These are phyloP conservation scores for Persicaria tinctoria DNA, from an alignment of 148 eudicot genomes.

Conservation along the genomic window DNA sequence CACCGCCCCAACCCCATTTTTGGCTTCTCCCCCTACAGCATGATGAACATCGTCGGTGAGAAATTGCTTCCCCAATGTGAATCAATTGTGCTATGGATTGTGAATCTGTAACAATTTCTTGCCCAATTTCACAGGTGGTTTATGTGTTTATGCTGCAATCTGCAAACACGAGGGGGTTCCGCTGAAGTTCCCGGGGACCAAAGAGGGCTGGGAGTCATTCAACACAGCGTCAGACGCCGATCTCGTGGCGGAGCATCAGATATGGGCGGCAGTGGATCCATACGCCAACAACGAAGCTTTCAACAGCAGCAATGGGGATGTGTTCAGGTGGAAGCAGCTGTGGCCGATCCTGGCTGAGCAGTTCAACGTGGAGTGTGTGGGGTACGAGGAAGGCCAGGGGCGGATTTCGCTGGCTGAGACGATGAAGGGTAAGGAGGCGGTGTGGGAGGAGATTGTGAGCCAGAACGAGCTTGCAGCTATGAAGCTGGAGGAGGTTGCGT, in stretches of 20 bases:
- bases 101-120: not conserved
- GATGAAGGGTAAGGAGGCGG: constrained; percentile 31
- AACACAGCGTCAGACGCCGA: constrained; percentile 36
- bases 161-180: constrained; percentile 37
- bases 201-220: constrained; percentile 31
- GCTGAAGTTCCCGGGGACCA: constrained; percentile 30
- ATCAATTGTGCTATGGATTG: not conserved
- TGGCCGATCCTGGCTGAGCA: constrained; percentile 39
- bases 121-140: not conserved
- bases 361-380: constrained; percentile 31
- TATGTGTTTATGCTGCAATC: constrained; percentile 38
- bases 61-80: not conserved
- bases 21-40: constrained; percentile 37
- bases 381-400: constrained; percentile 17
- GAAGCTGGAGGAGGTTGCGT: constrained; percentile 31
- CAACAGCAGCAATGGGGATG: constrained; percentile 41
- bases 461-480: constrained; percentile 25
- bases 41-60: constrained; percentile 32
- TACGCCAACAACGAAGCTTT: constrained; percentile 42
- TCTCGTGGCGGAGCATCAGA: constrained; percentile 41
- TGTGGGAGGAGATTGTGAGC: constrained; percentile 40
- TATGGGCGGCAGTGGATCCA: constrained; percentile 44
- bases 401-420: constrained; percentile 23
- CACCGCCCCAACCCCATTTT: constrained; percentile 28
- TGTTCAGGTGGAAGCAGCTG: constrained; percentile 43